Evolutionary conservation across 257 asterid species (phyloP), one percentile per base, ranked within the genome.

Genomic region (Petunia secreta): DNA sequence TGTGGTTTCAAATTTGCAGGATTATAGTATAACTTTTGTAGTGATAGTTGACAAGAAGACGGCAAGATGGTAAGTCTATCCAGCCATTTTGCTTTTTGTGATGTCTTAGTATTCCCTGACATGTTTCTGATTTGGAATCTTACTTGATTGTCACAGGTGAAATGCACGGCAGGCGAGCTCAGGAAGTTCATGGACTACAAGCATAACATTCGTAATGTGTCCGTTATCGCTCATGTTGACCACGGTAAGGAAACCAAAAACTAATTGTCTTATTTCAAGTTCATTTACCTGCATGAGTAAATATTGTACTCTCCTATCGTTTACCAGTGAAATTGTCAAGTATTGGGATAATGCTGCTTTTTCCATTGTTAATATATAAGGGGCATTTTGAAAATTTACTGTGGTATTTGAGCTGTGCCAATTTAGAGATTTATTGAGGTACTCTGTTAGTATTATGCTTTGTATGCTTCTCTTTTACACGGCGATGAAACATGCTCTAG

Each of bases 191-290:
- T 85, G 88, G 88, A 85, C 83, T 75, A 1, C 43, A 85, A 25
- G 25, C 25, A 25, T 25, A 25, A 25, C 25, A 25, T 25, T 25
- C 25, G 25, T 25, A 25, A 25, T 60, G 83, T 85, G 88, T 85
- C 88, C 11, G 86, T 85, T 14, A 85, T 85, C 78, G 88, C 88
- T 0, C 88, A 85, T 34, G 88, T 85, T 13, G 89, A 85, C 60
- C 86, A 85, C 52, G 86, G 89, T 85, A 79, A 77, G 75, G 25
- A 25, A 25, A 25, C 25, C 25, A 25, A 25, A 25, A 25, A 25
- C 25, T 25, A 25, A 25, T 25, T 25, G 25, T 25, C 25, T 25
- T 25, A 25, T 25, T 25, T 25, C 25, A 25, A 25, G 25, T 25
- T 25, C 25, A 25, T 25, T 25, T 25, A 25, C 25, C 25, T 25